phyloP scores from a whole-genome alignment of 2,329 filamentous ascomycete genomes.

The Sporothrix humicola region DNA sequence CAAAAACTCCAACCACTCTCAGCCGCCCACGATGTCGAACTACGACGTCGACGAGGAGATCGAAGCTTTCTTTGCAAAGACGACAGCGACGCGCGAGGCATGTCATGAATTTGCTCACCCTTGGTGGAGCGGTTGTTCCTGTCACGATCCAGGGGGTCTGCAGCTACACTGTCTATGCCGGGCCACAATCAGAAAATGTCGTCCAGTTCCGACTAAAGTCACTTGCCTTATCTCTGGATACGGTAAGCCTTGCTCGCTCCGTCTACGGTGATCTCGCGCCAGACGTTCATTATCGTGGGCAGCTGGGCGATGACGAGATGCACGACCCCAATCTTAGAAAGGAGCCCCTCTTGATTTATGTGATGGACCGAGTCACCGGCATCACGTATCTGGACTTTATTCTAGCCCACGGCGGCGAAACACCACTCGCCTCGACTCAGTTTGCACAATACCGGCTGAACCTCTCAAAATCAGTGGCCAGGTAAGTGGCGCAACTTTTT shows the following conservation, averaged over 20 bases:
- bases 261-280: neutral
- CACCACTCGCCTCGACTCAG: neutral
- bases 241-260: neutral
- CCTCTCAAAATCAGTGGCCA: neutral
- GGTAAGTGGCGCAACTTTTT: neutral
- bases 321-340: neutral
- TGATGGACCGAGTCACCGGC: neutral
- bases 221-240: slow-evolving; percentile 40
- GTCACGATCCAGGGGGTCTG: slow-evolving; percentile 48
- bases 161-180: slow-evolving; percentile 51
- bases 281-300: neutral
- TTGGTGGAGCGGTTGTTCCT: slow-evolving; percentile 43
- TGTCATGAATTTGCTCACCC: slow-evolving; percentile 41
- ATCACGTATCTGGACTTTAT: neutral
- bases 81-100: slow-evolving; percentile 37
- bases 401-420: neutral
- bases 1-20: too few relatives aligned
- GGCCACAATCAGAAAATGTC: slow-evolving; percentile 44
- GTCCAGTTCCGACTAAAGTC: slow-evolving; percentile 49
- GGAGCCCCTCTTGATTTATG: neutral
- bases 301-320: neutral
- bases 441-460: neutral
- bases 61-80: slow-evolving; percentile 41
- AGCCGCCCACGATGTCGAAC: slow-evolving; percentile 27
- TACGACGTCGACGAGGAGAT: slow-evolving; percentile 41